Evolutionary conservation across 495 filamentous ascomycete species (phyloP), one percentile per base, ranked within the genome.

Genomic region (Parachaetomium inaequale): DNA sequence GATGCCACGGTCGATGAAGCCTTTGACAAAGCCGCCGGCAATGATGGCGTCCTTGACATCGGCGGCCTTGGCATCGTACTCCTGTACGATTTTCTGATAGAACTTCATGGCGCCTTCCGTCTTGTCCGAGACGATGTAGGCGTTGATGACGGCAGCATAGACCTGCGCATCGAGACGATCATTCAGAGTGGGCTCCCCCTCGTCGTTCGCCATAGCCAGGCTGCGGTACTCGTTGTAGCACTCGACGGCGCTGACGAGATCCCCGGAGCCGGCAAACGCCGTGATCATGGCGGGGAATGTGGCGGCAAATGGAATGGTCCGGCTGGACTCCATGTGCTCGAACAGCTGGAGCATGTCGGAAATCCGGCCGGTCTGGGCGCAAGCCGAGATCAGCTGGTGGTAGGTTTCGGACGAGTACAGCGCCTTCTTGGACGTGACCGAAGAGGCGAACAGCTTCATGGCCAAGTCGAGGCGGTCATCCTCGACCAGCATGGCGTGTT

Each of bases 261-360:
- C 91, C 17, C 91, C 87, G 6, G 81, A 81, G 31, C 82, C 82
- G 47, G 89, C 92, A 69, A 96, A 98, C 0, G 91, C 92, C 42
- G 89, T 84, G 68, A 98, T 98, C 90, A 98, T 96, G 15, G 86
- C 82, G 2, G 91, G 85, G 75, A 96, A 96, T 36, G 92, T 92
- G 43, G 87, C 85, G 21, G 90, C 86, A 62, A 84, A 85, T 0
- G 93, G 89, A 15, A 81, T 81, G 25, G 92, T 82, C 57, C 84
- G 85, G 57, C 82, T 84, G 46, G 79, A 73, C 72, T 96, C 92
- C 90, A 97, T 93, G 71, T 98, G 91, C 56, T 86, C 85, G 72
- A 93, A 96, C 17, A 96, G 77, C 34, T 85, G 84, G 54, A 94
- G 82, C 94, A 98, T 97, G 61, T 94, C 91, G 26, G 88, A 85